Conservation (phyloP, 2,329 filamentous ascomycete species). For the Colletotrichum costaricense region DNA sequence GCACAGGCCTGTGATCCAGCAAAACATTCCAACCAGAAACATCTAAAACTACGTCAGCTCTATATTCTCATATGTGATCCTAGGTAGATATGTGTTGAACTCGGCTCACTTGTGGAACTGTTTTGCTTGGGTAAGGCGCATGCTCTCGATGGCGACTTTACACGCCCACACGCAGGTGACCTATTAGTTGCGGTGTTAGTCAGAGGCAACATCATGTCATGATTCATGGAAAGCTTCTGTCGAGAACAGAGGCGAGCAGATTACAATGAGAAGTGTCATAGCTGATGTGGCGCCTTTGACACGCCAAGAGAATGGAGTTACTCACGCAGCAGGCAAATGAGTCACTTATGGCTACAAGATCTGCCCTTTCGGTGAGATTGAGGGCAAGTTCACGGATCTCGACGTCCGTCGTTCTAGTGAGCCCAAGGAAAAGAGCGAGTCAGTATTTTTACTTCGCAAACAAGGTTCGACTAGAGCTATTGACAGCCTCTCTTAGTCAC, state of each 20-base stretch:
- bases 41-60: neutral
- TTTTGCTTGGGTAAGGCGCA: neutral
- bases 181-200: neutral
- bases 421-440: neutral
- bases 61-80: neutral
- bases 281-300: neutral
- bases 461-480: neutral
- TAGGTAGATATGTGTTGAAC: neutral
- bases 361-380: neutral
- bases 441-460: neutral
- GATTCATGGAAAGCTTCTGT: neutral
- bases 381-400: neutral
- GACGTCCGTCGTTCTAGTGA: neutral
- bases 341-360: neutral
- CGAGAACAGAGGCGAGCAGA: neutral
- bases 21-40: neutral
- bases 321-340: neutral
- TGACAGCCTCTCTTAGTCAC: neutral
- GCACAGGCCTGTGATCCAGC: neutral
- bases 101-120: neutral
- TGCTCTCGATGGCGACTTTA: neutral
- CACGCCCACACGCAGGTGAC: neutral
- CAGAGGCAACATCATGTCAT: neutral
- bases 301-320: neutral
- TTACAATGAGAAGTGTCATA: neutral